Evolutionary conservation across 2,329 filamentous ascomycete genomes (phyloP).

Genomic region (Monosporascus cannonballus): DNA sequence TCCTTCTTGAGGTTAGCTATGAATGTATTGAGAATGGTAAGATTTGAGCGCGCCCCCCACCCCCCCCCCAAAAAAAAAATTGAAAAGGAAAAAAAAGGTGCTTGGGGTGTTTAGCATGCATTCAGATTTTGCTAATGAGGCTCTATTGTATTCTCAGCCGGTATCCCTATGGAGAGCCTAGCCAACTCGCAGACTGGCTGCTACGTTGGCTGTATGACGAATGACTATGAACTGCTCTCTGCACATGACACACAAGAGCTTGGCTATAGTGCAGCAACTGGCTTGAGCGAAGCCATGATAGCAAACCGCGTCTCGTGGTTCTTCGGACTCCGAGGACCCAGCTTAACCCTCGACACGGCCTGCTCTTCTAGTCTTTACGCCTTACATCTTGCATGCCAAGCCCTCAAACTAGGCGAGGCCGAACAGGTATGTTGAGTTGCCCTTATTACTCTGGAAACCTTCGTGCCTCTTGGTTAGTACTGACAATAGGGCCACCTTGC

Average conservation of each 20-base stretch:
- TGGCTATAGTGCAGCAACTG: conserved; percentile 7
- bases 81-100: too few species aligned
- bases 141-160: neutral
- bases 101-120: too few species aligned
- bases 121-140: too few species aligned
- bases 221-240: neutral
- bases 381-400: conserved; percentile 23
- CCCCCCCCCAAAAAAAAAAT: too few species aligned
- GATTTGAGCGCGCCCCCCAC: too few species aligned
- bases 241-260: neutral
- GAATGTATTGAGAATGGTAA: neutral
- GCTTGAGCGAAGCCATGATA: conserved; percentile 15
- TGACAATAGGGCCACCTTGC: too few species aligned
- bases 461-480: too few species aligned
- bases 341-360: conserved; percentile 7
- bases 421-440: conserved; percentile 5
- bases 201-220: conserved; percentile 1
- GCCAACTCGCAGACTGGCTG: neutral
- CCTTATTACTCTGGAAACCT: too few species aligned
- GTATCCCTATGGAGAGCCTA: neutral
- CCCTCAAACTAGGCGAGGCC: conserved; percentile 10
- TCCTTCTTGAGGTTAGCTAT: conserved; percentile 1
- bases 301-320: conserved; percentile 24
- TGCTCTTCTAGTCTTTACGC: conserved; percentile 21
- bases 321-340: conserved; percentile 20